Evolutionary conservation across 352 stramenopile genomes (phyloP), one percentile per base, ranked within the genome.

Genomic region (Pythium folliculosum): DNA sequence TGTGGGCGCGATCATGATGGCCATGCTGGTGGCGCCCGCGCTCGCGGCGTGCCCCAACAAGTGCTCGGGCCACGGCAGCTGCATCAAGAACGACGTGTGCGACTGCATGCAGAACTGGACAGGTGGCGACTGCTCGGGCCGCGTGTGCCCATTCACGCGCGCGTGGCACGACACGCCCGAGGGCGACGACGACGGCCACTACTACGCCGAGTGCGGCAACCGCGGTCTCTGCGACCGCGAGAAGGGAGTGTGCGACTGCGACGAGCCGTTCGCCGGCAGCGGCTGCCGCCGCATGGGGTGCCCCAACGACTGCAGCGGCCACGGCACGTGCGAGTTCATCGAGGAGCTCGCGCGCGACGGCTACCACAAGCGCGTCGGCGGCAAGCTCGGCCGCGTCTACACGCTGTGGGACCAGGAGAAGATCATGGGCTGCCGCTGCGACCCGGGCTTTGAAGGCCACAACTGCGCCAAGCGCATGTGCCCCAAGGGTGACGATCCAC

Each of bases 1-100:
- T 51, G 38, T 79, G 52, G 67, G 72, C 48, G 57, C 60, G 38
- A 69, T 81, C 40, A 51, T 71, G 22, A 70, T 79, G 59, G 69
- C 60, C 43, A 60, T 77, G 21, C 55, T 81, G n/a, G 65, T 70
- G 25, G 54, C 63, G 14, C 54, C 65, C 0, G 50, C 64, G 25
- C 30, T 71, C 12, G 75, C 55, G 0, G 77, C 77, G 48, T 84
- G 80, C 45, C 76, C 80, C 21, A 97, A 97, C 82, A 91, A 90
- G 73, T 98, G 90, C 76, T 92, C 77, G n/a, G 89, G 87, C 27
- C 90, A 97, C 63, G 90, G 92, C 27, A 70, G 77, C 56, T 97
- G 90, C 65, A 82, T 78, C 62, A 66, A 75, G 60, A 90, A 83
- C 77, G 81, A 94, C 60, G 78, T 89, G 64, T 95, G 86, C 60